These are phyloP conservation scores for Saitozyma podzolica DNA, from an alignment of 768 basidiomycete species.

Conservation along the genomic window DNA sequence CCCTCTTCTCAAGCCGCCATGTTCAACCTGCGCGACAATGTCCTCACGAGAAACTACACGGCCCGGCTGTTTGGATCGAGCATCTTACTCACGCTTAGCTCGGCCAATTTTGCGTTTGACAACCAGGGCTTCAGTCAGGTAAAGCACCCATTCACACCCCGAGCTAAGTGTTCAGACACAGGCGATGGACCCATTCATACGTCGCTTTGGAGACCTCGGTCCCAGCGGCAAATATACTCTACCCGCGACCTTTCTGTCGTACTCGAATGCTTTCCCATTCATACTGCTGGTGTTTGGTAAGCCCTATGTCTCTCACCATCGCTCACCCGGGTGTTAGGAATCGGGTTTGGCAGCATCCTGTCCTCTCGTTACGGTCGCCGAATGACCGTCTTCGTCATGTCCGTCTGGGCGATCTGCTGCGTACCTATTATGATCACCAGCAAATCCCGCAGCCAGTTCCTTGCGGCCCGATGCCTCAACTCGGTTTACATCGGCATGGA, in stretches of 20 bases:
- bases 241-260: slow-evolving; percentile 5
- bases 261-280: slow-evolving; percentile 3
- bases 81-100: slow-evolving; percentile 3
- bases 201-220: slow-evolving; percentile 1
- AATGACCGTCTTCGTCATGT: slow-evolving; percentile 10
- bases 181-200: slow-evolving; percentile 8
- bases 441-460: neutral
- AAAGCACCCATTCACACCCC: neutral
- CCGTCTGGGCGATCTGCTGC: slow-evolving; percentile 3
- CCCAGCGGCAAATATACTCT: neutral
- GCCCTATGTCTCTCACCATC: no score
- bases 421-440: slow-evolving; percentile 5
- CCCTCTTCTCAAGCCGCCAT: neutral
- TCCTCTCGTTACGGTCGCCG: slow-evolving; percentile 7
- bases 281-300: neutral
- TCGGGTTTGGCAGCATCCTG: neutral
- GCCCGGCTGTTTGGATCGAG: slow-evolving; percentile 1
- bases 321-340: neutral
- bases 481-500: slow-evolving; percentile 10
- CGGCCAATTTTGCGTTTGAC: slow-evolving; percentile 11
- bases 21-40: neutral
- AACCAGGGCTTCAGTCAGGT: slow-evolving; percentile 7
- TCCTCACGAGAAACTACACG: slow-evolving; percentile 4
- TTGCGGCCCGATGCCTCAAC: slow-evolving; percentile 3
- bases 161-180: slow-evolving; percentile 3